Evolutionary conservation across 805 yeast species (phyloP), one percentile per base, ranked within the genome.

Genomic region (Metschnikowia orientalis): DNA sequence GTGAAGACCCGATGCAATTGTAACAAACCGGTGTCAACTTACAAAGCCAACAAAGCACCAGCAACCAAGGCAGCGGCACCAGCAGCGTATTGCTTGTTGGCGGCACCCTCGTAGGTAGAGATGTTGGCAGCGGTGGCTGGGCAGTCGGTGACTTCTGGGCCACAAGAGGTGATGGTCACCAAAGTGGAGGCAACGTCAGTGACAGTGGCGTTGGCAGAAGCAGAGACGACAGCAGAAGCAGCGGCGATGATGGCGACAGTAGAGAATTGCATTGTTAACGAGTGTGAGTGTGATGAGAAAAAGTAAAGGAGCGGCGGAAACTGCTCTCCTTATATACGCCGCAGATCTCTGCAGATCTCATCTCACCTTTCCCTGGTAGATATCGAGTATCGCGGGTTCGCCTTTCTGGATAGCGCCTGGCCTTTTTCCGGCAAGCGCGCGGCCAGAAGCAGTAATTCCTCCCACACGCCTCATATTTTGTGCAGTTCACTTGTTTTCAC

Each of bases 11-110:
- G 6, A 17, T 25, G 25, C 20, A 20, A 28, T 15, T 18, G 29
- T 10, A n/a, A n/a, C 17, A 26, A 6, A 26, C 25, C 23, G 15
- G 15, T 21, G 37, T 18, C 23, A 34, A 37, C 49, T 54, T 53
- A 54, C 54, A 54, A 53, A 52, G 56, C 57, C 51, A 54, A 50
- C 53, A 54, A 44, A 37, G 50, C 50, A 40, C 50, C 50, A 26
- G 50, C 50, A 38, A 46, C 48, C 47, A 46, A 37, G 28, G 50
- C 50, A 34, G 38, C 50, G 51, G 53, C 56, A 41, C 55, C 56
- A 41, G 56, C 59, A 38, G 54, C 56, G 40, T 34, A 48, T 33
- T 47, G 49, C 49, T 43, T 44, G 50, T 38, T 38, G 28, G 45
- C 50, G 33, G 39, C 47, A 41, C 45, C 48, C 34, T 27, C 28